phyloP scores from a whole-genome alignment of 257 asterid species.

The Anisodus acutangulus region DNA sequence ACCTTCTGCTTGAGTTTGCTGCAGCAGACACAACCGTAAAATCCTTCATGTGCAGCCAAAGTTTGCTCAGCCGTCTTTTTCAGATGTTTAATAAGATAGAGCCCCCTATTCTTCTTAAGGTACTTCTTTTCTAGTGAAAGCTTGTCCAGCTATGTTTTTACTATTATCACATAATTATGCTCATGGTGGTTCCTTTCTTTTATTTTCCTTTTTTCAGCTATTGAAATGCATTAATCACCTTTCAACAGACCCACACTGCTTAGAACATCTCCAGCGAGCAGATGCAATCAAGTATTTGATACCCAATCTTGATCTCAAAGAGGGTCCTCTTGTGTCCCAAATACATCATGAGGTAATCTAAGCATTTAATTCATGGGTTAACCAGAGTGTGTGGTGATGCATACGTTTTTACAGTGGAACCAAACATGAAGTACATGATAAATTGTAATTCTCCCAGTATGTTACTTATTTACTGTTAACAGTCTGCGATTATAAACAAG shows the following conservation, averaged over 20 bases:
- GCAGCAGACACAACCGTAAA: constrained; percentile 92
- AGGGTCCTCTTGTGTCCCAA: constrained; percentile 85
- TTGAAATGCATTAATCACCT: constrained; percentile 92
- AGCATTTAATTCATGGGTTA: not conserved
- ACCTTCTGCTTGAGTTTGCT: constrained; percentile 94
- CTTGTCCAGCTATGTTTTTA: constrained; percentile 16
- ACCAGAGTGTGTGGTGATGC: constrained; percentile 14
- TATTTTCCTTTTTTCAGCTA: constrained; percentile 49
- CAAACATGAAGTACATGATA: not conserved
- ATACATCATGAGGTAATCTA: constrained; percentile 94
- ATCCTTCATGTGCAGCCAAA: constrained; percentile 95
- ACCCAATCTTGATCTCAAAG: constrained; percentile 96
- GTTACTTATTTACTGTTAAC: no score
- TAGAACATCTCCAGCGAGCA: constrained; percentile 96
- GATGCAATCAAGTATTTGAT: constrained; percentile 94
- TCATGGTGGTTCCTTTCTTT: constrained; percentile 10
- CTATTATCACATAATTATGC: constrained; percentile 17
- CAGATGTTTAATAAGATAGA: constrained; percentile 97
- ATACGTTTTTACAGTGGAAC: not conserved
- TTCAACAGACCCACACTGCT: constrained; percentile 95
- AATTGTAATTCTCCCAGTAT: no score
- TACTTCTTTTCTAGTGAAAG: constrained; percentile 33
- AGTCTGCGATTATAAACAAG: no score
- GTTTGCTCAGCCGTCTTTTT: constrained; percentile 94
- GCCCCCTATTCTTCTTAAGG: constrained; percentile 97